Evolutionary conservation across 305 asterid genomes (phyloP), one percentile per base, ranked within the genome.

Genomic region (Lippia alba): DNA sequence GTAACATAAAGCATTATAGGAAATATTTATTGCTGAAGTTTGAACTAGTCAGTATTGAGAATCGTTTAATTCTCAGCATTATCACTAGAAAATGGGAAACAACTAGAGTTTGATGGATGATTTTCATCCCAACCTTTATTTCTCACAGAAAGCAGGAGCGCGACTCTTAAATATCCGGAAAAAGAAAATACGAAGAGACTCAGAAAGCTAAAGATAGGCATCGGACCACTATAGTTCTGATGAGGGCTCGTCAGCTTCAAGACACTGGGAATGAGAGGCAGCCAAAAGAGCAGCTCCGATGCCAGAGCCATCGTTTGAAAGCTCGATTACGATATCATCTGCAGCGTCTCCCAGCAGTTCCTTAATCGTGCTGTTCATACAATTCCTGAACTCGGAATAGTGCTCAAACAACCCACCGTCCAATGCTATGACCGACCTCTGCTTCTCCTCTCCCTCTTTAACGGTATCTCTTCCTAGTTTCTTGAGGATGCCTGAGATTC

Each of bases 261-360:
- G 81, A 80, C 89, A 86, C 58, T 81, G 93, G 19, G 98, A 94
- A 73, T 90, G 89, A 14, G 97, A 82, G 11, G 97, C 97, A 3
- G 97, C 97, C 8, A 94, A 69, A 36, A 94, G 99, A 40, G 97
- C 99, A 33, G 99, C 97, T 53, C 97, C 99, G 11, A 83, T 76
- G 41, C 96, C 97, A 3, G 97, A 91, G 20, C 97, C 97, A 19
- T 91, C 97, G 40, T 84, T 85, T 11, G 97, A 85, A n/a, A 58
- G 96, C 80, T 83, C 77, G 30, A 87, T 40, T 8, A 80, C 74
- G 2, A 87, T 39, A 34, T 46, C 68, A 4, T 83, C 82, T 0
- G 78, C 81, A 44, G 75, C 89, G 10, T 86, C 91, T 2, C 92
- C 97, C 19, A 90, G 84, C 56, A 91, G 78, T 79, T 91, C 97